phyloP scores from a whole-genome alignment of 1,139 yeast genomes.

The Pneumocystis murina region DNA sequence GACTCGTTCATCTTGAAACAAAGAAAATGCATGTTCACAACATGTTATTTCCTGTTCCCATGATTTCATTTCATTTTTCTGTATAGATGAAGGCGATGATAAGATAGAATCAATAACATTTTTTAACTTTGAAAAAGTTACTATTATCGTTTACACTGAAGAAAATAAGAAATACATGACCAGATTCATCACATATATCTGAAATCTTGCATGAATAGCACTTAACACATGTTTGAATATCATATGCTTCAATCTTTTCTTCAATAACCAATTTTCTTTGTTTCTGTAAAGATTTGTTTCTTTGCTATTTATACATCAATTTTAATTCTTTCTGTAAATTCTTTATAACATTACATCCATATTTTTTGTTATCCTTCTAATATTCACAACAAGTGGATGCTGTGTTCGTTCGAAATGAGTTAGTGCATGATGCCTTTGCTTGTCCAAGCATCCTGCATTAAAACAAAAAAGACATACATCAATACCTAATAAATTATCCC shows the following conservation, averaged over 20 bases:
- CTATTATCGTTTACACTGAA: neutral
- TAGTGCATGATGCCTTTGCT: constrained; percentile 38
- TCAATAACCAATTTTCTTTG: constrained; percentile 60
- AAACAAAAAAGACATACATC: constrained; percentile 60
- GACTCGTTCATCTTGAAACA: constrained; percentile 28
- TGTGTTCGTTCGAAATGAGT: constrained; percentile 38
- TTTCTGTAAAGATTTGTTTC: constrained; percentile 34
- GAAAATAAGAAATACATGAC: constrained; percentile 5
- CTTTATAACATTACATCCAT: constrained; percentile 10
- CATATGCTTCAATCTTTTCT: constrained; percentile 53
- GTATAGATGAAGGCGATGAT: constrained; percentile 48
- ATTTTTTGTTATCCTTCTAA: constrained; percentile 29
- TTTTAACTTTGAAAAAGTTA: neutral
- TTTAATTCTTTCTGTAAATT: neutral
- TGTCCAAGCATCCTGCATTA: constrained; percentile 43
- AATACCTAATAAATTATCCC: constrained; percentile 43
- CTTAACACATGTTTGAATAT: constrained; percentile 34
- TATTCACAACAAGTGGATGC: constrained; percentile 44
- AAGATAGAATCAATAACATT: constrained; percentile 34
- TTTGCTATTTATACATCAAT: constrained; percentile 18
- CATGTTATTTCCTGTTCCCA: constrained; percentile 84
- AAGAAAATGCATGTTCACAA: constrained; percentile 55
- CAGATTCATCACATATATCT: constrained; percentile 12
- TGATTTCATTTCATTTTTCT: constrained; percentile 60
- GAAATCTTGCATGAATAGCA: constrained; percentile 23